Conservation (phyloP, 2,329 filamentous ascomycete species). For the Colletotrichum trifolii region DNA sequence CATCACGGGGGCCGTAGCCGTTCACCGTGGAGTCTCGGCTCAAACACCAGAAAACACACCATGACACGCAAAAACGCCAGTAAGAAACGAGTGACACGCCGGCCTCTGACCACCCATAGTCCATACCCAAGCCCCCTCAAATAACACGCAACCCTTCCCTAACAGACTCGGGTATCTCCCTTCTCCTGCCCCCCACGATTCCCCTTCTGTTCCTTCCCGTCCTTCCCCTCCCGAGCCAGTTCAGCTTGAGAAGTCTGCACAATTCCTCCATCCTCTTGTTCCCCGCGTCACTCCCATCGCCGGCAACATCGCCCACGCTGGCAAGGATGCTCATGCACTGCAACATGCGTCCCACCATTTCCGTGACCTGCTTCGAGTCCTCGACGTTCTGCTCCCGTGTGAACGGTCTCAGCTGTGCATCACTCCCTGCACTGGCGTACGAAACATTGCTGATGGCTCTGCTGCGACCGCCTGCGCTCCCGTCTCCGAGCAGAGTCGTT, state of each 20-base stretch:
- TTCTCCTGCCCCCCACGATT: constrained; percentile 77
- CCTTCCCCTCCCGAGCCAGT: constrained; percentile 91
- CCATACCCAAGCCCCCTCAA: constrained; percentile 34
- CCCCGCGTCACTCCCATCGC: constrained; percentile 72
- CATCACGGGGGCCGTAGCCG: constrained; percentile 30
- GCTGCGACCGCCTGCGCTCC: constrained; percentile 70
- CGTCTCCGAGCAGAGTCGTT: constrained; percentile 81
- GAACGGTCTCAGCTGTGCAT: constrained; percentile 60
- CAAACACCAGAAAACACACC: background rate
- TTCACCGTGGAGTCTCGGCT: constrained; percentile 12
- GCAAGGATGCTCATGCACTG: constrained; percentile 95
- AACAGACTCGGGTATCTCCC: constrained; percentile 47
- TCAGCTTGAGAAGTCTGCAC: constrained; percentile 89
- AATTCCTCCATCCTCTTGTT: constrained; percentile 86
- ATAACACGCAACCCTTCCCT: constrained; percentile 53
- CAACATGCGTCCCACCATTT: constrained; percentile 94
- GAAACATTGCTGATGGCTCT: constrained; percentile 90
- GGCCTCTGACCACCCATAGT: background rate
- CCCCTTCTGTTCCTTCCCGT: constrained; percentile 91
- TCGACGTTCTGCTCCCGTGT: constrained; percentile 71
- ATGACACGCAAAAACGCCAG: background rate
- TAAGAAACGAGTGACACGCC: background rate
- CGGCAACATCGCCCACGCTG: constrained; percentile 60
- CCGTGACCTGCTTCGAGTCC: constrained; percentile 84
- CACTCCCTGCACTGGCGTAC: constrained; percentile 65